Evolutionary conservation across 176 grass and related monocot genomes (phyloP).

Genomic region (Tillandsia leiboldiana): DNA sequence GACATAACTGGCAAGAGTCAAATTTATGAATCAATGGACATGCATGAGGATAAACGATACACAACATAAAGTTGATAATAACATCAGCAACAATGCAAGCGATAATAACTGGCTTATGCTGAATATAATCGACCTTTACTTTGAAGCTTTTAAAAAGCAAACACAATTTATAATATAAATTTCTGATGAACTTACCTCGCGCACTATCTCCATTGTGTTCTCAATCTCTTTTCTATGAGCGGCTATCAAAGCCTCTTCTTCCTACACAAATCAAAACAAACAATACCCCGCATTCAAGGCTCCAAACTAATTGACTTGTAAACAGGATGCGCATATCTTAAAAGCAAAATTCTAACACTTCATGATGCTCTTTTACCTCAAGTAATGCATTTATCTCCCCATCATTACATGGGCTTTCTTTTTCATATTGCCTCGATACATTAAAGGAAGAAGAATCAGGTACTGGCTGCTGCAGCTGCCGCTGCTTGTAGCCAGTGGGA

Average conservation of each 20-base stretch:
- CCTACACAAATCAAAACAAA: constrained; percentile 48
- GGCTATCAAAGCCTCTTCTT: constrained; percentile 95
- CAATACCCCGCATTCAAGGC: constrained; percentile 4
- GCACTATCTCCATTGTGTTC: constrained; percentile 99
- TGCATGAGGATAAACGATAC: neutral
- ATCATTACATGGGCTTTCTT: constrained; percentile 73
- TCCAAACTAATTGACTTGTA: neutral
- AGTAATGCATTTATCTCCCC: constrained; percentile 90
- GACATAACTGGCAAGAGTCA: no score
- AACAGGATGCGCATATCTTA: neutral
- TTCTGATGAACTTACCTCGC: constrained; percentile 49
- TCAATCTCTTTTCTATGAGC: constrained; percentile 98
- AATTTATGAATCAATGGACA: no score
- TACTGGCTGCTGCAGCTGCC: constrained; percentile 43
- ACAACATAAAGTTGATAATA: neutral
- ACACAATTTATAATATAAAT: constrained; percentile 1
- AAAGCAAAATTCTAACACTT: neutral
- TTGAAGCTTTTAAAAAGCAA: constrained; percentile 2
- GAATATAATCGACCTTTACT: constrained; percentile 3
- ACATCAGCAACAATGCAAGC: neutral
- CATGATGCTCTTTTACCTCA: constrained; percentile 39
- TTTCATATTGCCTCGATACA: constrained; percentile 58
- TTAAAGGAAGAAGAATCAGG: constrained; percentile 37
- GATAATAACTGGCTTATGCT: neutral
- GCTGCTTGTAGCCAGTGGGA: constrained; percentile 43